Percentiles rank a stretch among this genome's conserved stretches.
phyloP scores from a whole-genome alignment of 169 alveolate genomes.

The Eimeria acervulina region DNA sequence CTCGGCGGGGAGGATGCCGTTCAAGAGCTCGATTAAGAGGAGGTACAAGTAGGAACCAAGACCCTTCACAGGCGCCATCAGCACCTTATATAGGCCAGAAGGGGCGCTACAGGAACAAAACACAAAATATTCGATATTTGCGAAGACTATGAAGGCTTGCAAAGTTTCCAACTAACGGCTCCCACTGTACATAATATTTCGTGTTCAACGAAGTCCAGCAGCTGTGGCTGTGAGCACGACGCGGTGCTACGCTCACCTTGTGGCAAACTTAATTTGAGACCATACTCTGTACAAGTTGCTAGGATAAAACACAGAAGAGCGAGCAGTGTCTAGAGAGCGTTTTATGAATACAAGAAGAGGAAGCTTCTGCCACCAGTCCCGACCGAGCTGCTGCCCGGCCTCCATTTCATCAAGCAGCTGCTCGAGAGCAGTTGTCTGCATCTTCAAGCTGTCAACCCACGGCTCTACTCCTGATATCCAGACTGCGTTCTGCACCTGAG shows the following conservation, averaged over 20 bases:
- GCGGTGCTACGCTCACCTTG: constrained; percentile 6
- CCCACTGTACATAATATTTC: not conserved
- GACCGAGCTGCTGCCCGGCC: constrained; percentile 12
- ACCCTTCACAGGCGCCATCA: constrained; percentile 71
- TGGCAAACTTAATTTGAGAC: constrained; percentile 56
- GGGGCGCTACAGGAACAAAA: constrained; percentile 48
- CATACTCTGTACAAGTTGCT: constrained; percentile 64
- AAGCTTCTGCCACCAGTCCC: constrained; percentile 66
- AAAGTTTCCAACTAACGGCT: not conserved
- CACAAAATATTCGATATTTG: not conserved
- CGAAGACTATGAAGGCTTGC: not conserved
- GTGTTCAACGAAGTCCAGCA: not conserved
- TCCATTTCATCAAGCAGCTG: constrained; percentile 2
- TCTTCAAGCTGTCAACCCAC: constrained; percentile 23
- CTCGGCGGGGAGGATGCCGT: constrained; percentile 66
- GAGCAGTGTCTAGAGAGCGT: constrained; percentile 20
- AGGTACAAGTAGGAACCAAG: constrained; percentile 70
- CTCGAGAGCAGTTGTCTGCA: constrained; percentile 6
- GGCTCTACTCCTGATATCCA: constrained; percentile 62
- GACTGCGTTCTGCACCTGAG: constrained; percentile 51
- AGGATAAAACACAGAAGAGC: constrained; percentile 44
- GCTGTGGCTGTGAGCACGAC: not conserved
- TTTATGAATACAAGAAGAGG: constrained; percentile 58
- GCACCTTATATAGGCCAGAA: constrained; percentile 64
- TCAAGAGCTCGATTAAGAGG: constrained; percentile 53